phyloP scores from a whole-genome alignment of 1,139 yeast species.

The Candida mesenterica region DNA sequence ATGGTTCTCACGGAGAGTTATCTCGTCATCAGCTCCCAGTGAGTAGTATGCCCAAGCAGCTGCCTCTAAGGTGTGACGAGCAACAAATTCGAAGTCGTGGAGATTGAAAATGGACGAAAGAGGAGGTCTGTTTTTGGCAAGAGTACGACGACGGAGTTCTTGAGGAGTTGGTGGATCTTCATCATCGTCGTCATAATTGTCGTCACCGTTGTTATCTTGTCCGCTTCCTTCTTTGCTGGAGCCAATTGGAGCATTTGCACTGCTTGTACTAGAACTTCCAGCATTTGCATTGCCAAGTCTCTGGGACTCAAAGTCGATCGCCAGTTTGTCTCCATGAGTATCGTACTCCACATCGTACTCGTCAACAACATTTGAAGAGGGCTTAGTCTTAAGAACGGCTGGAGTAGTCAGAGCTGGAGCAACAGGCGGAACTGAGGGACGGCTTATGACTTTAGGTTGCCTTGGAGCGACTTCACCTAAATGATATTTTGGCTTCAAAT shows the following conservation, averaged over 20 bases:
- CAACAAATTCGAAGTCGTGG: constrained; percentile 81
- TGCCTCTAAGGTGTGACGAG: constrained; percentile 70
- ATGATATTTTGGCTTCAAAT: constrained; percentile 33
- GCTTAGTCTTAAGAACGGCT: too few relatives aligned
- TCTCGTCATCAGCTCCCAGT: constrained; percentile 90
- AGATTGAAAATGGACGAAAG: constrained; percentile 67
- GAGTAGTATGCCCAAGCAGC: constrained; percentile 92
- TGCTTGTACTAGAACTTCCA: too few relatives aligned
- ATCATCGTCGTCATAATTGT: constrained; percentile 20
- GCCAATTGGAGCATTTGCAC: too few relatives aligned
- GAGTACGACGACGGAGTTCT: constrained; percentile 25
- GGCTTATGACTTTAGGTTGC: too few relatives aligned
- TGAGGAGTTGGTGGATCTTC: constrained; percentile 29
- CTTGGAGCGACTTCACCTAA: constrained; percentile 27
- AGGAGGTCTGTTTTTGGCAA: constrained; percentile 50
- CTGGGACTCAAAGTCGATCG: constrained; percentile 17
- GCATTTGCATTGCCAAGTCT: too few relatives aligned
- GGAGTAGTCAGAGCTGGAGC: too few relatives aligned
- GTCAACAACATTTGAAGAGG: too few relatives aligned
- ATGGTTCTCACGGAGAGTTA: constrained; percentile 85
- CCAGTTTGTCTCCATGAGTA: constrained; percentile 37
- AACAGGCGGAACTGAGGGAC: too few relatives aligned
- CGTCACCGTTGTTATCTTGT: too few relatives aligned
- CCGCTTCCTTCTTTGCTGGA: too few relatives aligned
- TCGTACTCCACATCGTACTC: constrained; percentile 50